Evolutionary conservation across 768 basidiomycete genomes (phyloP), one percentile per base, ranked within the genome.

Genomic region (Candolleomyces efflorescens): DNA sequence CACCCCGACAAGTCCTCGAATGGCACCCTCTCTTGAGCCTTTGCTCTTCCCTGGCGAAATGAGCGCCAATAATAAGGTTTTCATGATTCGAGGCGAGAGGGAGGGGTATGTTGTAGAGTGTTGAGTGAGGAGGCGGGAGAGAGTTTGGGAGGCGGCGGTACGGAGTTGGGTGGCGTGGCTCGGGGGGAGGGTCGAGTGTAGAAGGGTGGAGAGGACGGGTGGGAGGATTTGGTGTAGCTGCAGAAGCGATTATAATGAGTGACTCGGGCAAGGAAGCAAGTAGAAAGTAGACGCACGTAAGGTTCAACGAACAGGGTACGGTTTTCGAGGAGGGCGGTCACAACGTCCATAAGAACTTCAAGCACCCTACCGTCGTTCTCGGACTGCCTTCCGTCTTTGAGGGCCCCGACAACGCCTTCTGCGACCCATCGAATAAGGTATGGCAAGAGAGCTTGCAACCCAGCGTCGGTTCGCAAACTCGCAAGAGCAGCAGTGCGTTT

Each of bases 221-320:
- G 95, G 95, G 0, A 98, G 82, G 15, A 98, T 80, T 87, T 98
- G 96, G 66, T 98, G 97, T 4, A 98, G 81, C 94, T 98, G 62
- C 37, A 37, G 26, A 23, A 13, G 12, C 52, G 24, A 41, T n/a
- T 44, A 20, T 62, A 36, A 60, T 26, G 43, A 47, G n/a, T 51
- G 48, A 18, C 13, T 26, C 41, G 43, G 3, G 15, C 5, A 37
- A 51, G 37, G 23, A 41, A 27, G 51, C n/a, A 37, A n/a, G 3
- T 9, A 55, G 32, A 27, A 39, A 6, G 9, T 48, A n/a, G 10
- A 80, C 92, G 68, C 66, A 97, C 94, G 68, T 97, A 98, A 45
- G 96, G 97, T 71, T 99, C 97, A 22, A 98, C 85, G 68, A 98
- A 98, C 5, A 99, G 76, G 0, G 90, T 89, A 27, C 81, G 76